Conservation (phyloP, 805 yeast species). For the Brettanomyces custersianus region DNA sequence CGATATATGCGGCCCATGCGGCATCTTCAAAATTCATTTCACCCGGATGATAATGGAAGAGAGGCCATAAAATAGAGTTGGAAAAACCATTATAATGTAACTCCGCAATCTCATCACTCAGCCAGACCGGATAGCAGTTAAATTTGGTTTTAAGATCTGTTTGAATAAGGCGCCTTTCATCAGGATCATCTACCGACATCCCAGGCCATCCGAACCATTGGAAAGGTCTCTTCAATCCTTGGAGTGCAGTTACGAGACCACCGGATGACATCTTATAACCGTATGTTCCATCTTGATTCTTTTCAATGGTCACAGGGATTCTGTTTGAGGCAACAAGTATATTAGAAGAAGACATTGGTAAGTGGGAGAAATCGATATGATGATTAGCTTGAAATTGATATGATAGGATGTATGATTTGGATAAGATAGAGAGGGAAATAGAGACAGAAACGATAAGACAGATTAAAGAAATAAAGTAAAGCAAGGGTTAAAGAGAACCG, state of each 20-base stretch:
- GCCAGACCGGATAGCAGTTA: conserved; percentile 83
- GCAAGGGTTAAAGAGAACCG: too few relatives aligned
- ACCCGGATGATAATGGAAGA: conserved; percentile 98
- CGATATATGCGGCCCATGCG: conserved; percentile 97
- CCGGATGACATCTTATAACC: conserved; percentile 92
- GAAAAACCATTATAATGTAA: conserved; percentile 94
- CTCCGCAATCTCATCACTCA: conserved; percentile 86
- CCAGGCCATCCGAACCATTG: conserved; percentile 99
- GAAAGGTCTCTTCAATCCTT: conserved; percentile 81
- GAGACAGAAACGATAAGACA: too few relatives aligned
- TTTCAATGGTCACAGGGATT: conserved; percentile 84
- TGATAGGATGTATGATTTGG: too few relatives aligned
- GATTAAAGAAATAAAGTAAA: too few relatives aligned
- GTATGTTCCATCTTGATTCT: conserved; percentile 37
- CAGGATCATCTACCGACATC: conserved; percentile 65
- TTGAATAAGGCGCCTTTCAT: conserved; percentile 59
- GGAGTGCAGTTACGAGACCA: conserved; percentile 91
- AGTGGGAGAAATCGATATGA: too few relatives aligned
- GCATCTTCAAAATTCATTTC: conserved; percentile 96
- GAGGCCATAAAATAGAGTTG: conserved; percentile 93
- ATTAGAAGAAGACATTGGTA: too few relatives aligned
- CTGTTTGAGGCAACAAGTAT: conserved; percentile 91
- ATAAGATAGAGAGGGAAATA: too few relatives aligned
- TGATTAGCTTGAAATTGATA: too few relatives aligned
- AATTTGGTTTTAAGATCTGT: conserved; percentile 66